A percentile compares a stretch with the other conserved stretches of the same genome.
Conservation (phyloP, 345 rosid species). For the Salix brachista region DNA sequence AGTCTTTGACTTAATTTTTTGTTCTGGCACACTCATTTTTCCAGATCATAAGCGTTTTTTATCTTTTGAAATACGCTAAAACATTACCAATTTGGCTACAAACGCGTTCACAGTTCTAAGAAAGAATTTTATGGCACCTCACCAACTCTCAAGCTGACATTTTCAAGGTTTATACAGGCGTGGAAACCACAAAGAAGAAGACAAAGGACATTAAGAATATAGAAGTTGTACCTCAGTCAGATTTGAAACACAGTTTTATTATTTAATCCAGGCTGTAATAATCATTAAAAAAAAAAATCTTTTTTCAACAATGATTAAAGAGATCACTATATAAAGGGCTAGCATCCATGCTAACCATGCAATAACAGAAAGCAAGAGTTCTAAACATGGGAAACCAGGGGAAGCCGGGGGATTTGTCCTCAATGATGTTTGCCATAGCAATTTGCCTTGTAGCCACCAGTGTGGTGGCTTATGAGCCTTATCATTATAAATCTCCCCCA, state of each 20-base stretch:
- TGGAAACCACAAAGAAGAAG: slow-evolving; percentile 8
- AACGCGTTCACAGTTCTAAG: background rate
- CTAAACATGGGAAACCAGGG: slow-evolving; percentile 22
- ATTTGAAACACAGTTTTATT: slow-evolving; percentile 1
- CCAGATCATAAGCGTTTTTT: background rate
- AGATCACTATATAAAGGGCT: slow-evolving; percentile 25
- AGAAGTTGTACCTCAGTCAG: background rate
- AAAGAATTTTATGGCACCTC: background rate
- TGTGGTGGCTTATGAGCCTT: slow-evolving; percentile 25
- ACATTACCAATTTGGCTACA: background rate
- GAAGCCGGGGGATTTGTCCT: slow-evolving; percentile 25
- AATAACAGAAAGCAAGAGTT: slow-evolving; percentile 9
- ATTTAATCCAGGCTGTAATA: slow-evolving; percentile 27
- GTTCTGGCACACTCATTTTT: too few species aligned
- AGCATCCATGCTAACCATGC: background rate
- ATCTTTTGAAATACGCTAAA: background rate
- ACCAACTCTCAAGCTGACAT: background rate
- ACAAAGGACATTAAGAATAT: background rate
- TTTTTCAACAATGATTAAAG: slow-evolving; percentile 1
- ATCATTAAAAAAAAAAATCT: background rate
- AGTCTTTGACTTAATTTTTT: background rate
- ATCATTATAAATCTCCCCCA: background rate
- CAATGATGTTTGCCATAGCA: slow-evolving; percentile 22
- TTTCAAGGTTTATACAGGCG: background rate
- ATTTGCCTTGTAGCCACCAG: slow-evolving; percentile 30